Evolutionary conservation across 768 basidiomycete genomes (phyloP), one percentile per base, ranked within the genome.

Genomic region (Boletus sensibilis): DNA sequence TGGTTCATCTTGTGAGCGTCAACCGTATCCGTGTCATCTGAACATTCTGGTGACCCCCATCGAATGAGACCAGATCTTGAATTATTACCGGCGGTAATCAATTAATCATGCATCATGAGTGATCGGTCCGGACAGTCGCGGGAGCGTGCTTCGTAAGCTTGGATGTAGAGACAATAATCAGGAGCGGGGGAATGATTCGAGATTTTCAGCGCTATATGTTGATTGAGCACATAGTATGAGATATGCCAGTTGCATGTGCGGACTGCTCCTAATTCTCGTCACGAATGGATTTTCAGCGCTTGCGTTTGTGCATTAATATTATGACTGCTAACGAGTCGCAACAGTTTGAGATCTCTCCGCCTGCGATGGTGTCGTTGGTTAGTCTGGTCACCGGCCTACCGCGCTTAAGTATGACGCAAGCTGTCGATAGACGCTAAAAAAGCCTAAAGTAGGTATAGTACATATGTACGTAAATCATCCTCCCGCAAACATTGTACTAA

Each of bases 121-220:
- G 52, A 56, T 3, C 37, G 18, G 14, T 57, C 68, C 2, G 37
- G 59, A 47, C 62, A 74, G 37, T 75, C 76, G 56, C 75, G 69
- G 45, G 72, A 69, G 11, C 59, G 66, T 4, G 79, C 74, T 71
- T 94, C 92, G 67, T 92, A 80, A 0, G 89, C 92, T 61, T 86
- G 83, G 34, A 92, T 73, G 57, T 75, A 81, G 4, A 85, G 72
- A 29, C 64, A 64, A 34, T 71, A 64, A 47, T 76, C 72, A 4
- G 38, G 42, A 13, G 43, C 14, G 4, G 46, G 13, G 4, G 11
- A 16, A 41, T n/a, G n/a, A n/a, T n/a, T 62, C 62, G 12, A 29
- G 21, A 21, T n/a, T 33, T 14, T 52, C 60, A 1, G 41, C 9
- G 31, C 34, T 35, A 34, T 29, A 23, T 7, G 53, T 25, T n/a